Percentiles rank a stretch among this genome's conserved stretches.
phyloP scores from a whole-genome alignment of 805 yeast species.

The Cephaloascus albidus region DNA sequence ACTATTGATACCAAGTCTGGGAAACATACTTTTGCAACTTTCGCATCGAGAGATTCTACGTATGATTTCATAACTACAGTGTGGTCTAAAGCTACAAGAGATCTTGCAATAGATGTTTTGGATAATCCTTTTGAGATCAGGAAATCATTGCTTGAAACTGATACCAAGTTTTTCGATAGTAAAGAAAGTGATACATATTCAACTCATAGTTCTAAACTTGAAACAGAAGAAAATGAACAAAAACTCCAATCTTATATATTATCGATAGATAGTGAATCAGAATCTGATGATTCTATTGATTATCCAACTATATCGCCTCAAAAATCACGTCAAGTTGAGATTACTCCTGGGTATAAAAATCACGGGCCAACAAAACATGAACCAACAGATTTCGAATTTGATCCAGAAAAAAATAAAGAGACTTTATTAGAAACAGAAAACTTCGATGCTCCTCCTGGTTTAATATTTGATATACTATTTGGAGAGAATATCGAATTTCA shows the following conservation, averaged over 20 bases:
- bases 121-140: not conserved
- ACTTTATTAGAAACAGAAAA: slow-evolving; percentile 39
- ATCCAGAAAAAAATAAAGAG: slow-evolving; percentile 39
- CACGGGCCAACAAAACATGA: slow-evolving; percentile 60
- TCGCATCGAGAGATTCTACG: slow-evolving; percentile 72
- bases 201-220: slow-evolving; percentile 1
- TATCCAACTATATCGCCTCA: slow-evolving; percentile 5
- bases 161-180: not conserved
- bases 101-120: not conserved
- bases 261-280: slow-evolving; percentile 35
- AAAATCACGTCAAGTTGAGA: slow-evolving; percentile 24
- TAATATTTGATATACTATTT: slow-evolving; percentile 59
- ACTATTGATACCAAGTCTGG: slow-evolving; percentile 53
- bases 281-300: slow-evolving; percentile 11
- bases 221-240: not conserved
- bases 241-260: slow-evolving; percentile 8
- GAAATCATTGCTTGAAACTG: slow-evolving; percentile 1
- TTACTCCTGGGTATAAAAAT: slow-evolving; percentile 29
- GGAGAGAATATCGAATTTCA: slow-evolving; percentile 45
- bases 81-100: slow-evolving; percentile 45
- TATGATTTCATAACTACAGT: slow-evolving; percentile 58
- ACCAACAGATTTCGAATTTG: slow-evolving; percentile 42
- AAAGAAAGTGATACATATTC: not conserved
- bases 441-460: slow-evolving; percentile 68
- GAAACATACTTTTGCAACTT: slow-evolving; percentile 78